Conservation (phyloP, 495 filamentous ascomycete genomes). For the Trichocladium uniseriatum region DNA sequence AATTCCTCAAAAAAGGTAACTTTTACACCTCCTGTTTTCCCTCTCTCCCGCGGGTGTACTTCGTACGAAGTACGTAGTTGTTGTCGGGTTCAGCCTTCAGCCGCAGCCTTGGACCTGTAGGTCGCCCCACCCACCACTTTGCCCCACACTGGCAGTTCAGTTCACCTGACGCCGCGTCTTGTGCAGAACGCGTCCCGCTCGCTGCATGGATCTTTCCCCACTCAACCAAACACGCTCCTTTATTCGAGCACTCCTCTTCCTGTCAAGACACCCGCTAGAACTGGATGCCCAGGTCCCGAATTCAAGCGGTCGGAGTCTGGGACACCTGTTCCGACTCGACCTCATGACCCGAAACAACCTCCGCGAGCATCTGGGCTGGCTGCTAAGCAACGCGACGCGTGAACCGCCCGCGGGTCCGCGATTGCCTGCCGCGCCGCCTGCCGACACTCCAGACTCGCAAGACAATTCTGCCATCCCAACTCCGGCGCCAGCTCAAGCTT, state of each 20-base stretch:
- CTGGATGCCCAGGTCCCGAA: conserved; percentile 15
- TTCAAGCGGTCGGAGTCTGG: conserved; percentile 24
- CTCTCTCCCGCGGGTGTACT: too few species aligned
- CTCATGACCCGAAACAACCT: conserved; percentile 53
- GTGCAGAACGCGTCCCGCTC: conserved; percentile 10
- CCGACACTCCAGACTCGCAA: conserved; percentile 12
- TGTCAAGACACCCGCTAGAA: conserved; percentile 3
- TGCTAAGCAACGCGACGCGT: conserved; percentile 27
- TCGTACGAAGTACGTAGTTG: too few species aligned
- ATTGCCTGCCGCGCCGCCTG: conserved; percentile 16
- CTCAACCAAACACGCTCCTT: conserved; percentile 12
- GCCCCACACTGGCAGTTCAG: too few species aligned
- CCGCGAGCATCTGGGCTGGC: conserved; percentile 15
- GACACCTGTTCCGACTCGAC: conserved; percentile 28
- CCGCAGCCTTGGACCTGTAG: neutral
- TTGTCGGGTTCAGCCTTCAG: too few species aligned
- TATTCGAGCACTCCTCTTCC: neutral
- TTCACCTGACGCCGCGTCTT: conserved; percentile 23
- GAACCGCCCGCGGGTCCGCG: conserved; percentile 25
- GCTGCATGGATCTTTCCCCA: conserved; percentile 5
- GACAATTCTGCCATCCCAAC: too few species aligned
- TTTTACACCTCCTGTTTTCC: too few species aligned
- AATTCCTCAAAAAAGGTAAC: too few species aligned
- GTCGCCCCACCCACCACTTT: neutral
- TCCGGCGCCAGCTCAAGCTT: too few species aligned